Evolutionary conservation across 2,329 filamentous ascomycete genomes (phyloP).

Genomic region (Plectosphaerella sp.): DNA sequence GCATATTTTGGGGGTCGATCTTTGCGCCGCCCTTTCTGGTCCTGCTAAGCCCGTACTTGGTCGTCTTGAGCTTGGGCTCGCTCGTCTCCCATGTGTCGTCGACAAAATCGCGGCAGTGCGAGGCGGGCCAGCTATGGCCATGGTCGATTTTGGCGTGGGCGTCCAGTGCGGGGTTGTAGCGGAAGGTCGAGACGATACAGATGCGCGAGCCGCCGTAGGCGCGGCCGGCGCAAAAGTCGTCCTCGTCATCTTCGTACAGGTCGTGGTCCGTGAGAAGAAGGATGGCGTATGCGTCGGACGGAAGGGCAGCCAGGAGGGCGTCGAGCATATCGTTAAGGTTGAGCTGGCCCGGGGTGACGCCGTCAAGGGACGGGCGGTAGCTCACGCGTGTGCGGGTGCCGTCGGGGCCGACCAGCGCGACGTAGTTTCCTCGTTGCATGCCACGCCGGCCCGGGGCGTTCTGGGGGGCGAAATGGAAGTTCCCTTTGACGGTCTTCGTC

Average conservation of each 20-base stretch:
- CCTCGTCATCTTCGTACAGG: constrained; percentile 60
- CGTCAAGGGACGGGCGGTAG: constrained; percentile 41
- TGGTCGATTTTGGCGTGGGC: constrained; percentile 30
- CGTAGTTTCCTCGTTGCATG: constrained; percentile 15
- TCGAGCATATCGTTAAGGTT: constrained; percentile 60
- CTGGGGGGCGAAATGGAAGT: constrained; percentile 47
- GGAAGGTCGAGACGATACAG: constrained; percentile 55
- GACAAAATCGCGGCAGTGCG: constrained; percentile 53
- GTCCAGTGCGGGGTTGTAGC: constrained; percentile 54
- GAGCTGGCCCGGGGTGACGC: constrained; percentile 43
- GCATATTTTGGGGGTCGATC: neutral
- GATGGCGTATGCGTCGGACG: constrained; percentile 53
- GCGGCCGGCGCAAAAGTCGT: constrained; percentile 62
- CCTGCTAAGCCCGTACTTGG: neutral
- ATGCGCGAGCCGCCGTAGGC: constrained; percentile 63
- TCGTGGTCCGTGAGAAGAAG: constrained; percentile 57
- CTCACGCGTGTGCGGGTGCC: constrained; percentile 43
- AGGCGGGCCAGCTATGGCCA: constrained; percentile 59
- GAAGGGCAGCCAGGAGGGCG: constrained; percentile 46
- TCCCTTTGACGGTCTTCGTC: constrained; percentile 35
- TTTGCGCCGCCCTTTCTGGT: neutral
- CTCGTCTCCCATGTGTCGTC: constrained; percentile 25
- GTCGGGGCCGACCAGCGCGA: constrained; percentile 39
- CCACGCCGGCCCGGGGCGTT: constrained; percentile 15
- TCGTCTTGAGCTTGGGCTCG: neutral